Percentiles rank a stretch among this genome's conserved stretches.
These are phyloP conservation scores for Coelastrella sp. DNA, from an alignment of 139 green algal genomes.

Conservation along the genomic window DNA sequence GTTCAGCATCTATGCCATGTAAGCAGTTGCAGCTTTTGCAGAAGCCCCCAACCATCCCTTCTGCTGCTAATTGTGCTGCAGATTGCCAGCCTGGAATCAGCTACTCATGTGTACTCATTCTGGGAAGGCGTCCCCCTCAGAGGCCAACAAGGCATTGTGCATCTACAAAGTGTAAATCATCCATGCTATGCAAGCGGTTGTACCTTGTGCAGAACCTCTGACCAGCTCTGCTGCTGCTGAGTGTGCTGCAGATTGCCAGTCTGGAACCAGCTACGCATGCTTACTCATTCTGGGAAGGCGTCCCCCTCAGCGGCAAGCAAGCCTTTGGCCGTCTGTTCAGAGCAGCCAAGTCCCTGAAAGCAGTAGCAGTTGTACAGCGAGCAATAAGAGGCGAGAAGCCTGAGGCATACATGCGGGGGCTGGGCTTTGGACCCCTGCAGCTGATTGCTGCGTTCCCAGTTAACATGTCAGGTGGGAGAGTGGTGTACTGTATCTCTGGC, in stretches of 20 bases:
- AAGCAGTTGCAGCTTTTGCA: too few relatives aligned
- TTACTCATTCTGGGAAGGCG: constrained; percentile 97
- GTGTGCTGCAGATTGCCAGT: constrained; percentile 36
- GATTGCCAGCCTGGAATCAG: constrained; percentile 69
- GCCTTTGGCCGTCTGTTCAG: constrained; percentile 90
- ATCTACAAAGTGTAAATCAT: too few relatives aligned
- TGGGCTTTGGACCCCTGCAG: constrained; percentile 84
- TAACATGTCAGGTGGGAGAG: constrained; percentile 85
- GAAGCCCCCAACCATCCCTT: background rate
- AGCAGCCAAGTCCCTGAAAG: constrained; percentile 64
- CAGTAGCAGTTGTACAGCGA: constrained; percentile 89
- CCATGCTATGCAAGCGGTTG: too few relatives aligned
- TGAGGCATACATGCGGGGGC: constrained; percentile 70
- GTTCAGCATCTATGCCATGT: too few relatives aligned
- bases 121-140: constrained; percentile 91
- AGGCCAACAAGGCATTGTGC: constrained; percentile 83
- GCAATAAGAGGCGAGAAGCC: constrained; percentile 72
- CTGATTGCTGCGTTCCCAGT: constrained; percentile 85
- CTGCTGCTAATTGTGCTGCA: constrained; percentile 4
- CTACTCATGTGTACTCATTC: constrained; percentile 94
- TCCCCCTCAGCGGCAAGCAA: constrained; percentile 75
- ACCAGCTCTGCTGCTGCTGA: background rate
- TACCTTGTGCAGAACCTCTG: too few relatives aligned
- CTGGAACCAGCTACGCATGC: constrained; percentile 88
- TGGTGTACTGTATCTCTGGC: too few relatives aligned